Evolutionary conservation across 2,329 filamentous ascomycete species (phyloP).

Genomic region (Aureobasidium sp.): DNA sequence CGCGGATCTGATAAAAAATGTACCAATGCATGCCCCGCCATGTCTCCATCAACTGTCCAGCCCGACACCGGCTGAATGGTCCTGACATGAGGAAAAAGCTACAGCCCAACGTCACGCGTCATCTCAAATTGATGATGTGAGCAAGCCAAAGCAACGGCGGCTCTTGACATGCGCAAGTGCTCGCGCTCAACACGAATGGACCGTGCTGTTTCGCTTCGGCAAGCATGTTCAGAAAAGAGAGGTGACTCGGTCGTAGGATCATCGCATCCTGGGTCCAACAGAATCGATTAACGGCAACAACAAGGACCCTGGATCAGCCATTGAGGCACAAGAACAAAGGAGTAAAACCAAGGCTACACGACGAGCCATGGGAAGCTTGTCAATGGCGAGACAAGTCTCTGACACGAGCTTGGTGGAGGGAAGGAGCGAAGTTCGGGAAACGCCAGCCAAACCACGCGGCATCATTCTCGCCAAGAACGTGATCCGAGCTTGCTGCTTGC

Average conservation of each 20-base stretch:
- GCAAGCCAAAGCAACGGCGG: not conserved
- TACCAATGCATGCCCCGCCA: conserved; percentile 10
- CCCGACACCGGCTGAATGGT: conserved; percentile 3
- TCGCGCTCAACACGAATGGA: not conserved
- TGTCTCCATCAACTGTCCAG: not conserved
- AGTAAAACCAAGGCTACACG: not conserved
- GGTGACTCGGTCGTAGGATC: not conserved
- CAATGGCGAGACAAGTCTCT: not conserved
- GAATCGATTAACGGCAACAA: not conserved
- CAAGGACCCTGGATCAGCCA: not conserved
- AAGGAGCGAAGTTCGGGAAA: not conserved
- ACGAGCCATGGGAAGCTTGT: not conserved
- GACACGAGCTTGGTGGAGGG: not conserved
- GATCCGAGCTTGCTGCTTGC: not conserved
- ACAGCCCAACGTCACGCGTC: conserved; percentile 3
- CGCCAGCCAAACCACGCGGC: not conserved
- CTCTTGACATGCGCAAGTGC: not conserved
- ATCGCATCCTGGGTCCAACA: not conserved
- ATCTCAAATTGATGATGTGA: not conserved
- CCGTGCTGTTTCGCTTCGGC: not conserved
- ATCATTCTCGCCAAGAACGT: not conserved
- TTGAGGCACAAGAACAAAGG: not conserved
- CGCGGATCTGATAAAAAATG: conserved; percentile 13
- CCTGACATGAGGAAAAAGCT: not conserved
- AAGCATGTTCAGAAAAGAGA: not conserved